Evolutionary conservation across 2,329 filamentous ascomycete species (phyloP), one percentile per base, ranked within the genome.

Genomic region (Nigrospora osmanthi): DNA sequence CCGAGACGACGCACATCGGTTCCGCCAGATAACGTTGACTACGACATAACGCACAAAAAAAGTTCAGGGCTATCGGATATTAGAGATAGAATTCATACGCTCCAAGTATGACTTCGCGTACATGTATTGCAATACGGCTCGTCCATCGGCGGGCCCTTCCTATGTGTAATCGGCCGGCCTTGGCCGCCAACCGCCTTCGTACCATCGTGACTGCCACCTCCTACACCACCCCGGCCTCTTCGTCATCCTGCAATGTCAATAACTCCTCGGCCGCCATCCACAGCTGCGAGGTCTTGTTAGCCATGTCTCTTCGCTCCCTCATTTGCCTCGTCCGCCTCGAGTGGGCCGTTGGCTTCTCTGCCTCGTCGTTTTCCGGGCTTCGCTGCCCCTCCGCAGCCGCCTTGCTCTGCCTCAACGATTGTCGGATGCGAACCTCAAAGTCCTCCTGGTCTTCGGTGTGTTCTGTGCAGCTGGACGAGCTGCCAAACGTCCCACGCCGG

Each of bases 261-360:
- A 54, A 23, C 35, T 54, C 49, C 37, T 53, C 50, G 4, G 49
- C 46, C 42, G 53, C 49, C 32, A 44, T 44, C 52, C 53, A 54
- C n/a, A 55, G 17, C 14, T 47, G 43, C 12, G 48, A 44, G 19
- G 47, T 50, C 11, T 23, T 16, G 13, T 28, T 32, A 1, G 44
- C 37, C 4, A 41, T 42, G 11, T 17, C 23, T 23, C 44, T 32
- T 11, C 28, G 15, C 23, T n/a, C 37, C 16, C n/a, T 28, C 4
- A 37, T 16, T 23, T 33, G 13, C 12, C 38, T 32, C 31, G 16
- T 19, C 23, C 41, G 43, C 13, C 36, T 39, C 6, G 32, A 35
- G 23, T 23, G 11, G 4, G 23, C 32, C 37, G 35, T 41, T 38
- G 39, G 30, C 19, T 43, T 35, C 30, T 42, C 43, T 38, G 28